Base-by-base conservation (phyloP, 257 asterid genomes). In the Rehmannia glutinosa region DNA sequence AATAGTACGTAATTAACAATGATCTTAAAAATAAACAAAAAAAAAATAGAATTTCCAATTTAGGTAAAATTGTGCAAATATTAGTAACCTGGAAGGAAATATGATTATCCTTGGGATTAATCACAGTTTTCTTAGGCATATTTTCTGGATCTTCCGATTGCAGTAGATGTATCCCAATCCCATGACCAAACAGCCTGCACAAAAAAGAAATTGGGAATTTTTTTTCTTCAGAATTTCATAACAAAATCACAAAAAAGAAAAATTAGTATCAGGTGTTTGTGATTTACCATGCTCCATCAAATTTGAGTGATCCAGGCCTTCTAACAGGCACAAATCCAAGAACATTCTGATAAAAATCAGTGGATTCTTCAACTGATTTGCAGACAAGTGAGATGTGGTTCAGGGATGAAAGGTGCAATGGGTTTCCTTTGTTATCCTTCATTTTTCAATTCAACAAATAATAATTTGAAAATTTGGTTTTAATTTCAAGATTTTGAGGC, bases 101-200 rank as follows among this genome's bases (percentile, higher is more conserved):
- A 68, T 93, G 99, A 68, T 85, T 91, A 50, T 91, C 97, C 74
- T 88, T 94, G 53, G 99, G 97, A 73, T 94, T 91, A 56, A 94
- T 91, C 50, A 67, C 86, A 4, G 83, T 79, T 74, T 88, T 91
- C 93, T 80, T 81, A 0, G 83, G 82, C 90, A 91, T 68, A 2
- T 63, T 75, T 3, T 81, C 83, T 4, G 95, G 96, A 64, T 83
- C 81, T 2, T 94, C 99, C 0, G 96, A 86, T 69, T 85, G 97
- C 76, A 94, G 78, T 0, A 94, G 75, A 79, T 94, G 99, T 50
- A 94, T 84, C 42, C 99, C 99, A 47, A 94, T 84, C 59, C 99
- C 97, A 54, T 94, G 91, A 43, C 99, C 87, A 70, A 91, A 94
- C 67, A 94, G 69, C 99, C 99, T 90, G 81, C 68, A 46, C 2